Base-by-base conservation (phyloP, 345 rosid species). In the Brassica juncea region DNA sequence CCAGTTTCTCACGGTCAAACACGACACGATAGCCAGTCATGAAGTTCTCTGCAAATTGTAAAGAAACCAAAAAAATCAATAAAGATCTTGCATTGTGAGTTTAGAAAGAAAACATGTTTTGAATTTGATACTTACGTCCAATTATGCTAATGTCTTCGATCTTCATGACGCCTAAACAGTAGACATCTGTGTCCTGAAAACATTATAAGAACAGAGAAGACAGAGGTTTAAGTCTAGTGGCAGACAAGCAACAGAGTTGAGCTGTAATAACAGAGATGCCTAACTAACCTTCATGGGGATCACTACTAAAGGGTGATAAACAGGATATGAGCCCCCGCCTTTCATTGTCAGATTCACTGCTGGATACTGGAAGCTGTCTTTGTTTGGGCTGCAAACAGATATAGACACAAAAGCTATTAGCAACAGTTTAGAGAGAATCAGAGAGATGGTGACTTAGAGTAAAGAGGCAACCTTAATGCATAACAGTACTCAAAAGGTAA, bases 401-500 rank as follows among this genome's bases (percentile, higher is more conserved):
- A 69, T 63, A 27, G 30, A 65, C n/a, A 21, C 21, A 60, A 27
- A 75, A 65, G 39, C 28, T 49, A 63, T 34, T 44, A 70, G 55
- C 39, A 8, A 21, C 10, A 37, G 32, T 69, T 34, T 10, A 67
- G 54, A 65, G 63, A 63, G 27, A 65, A 12, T 47, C 14, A 64
- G 49, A 68, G 25, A 64, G 55, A 39, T 59, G 42, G 19, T 34
- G 69, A 37, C 23, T 34, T 42, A 70, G 71, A 14, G 58, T 16
- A 75, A 61, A 73, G 57, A 72, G 68, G 66, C 59, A 54, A 95
- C 99, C 98, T 84, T 35, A 89, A 71, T 8, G 84, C 83, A 68
- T 91, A 95, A 79, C 99, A 95, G 68, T 90, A 93, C 64, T 90
- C 94, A 70, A 95, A 95, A 66, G 97, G 99, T 4, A 95, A 44